Evolutionary conservation across 176 grass and related monocot genomes (phyloP), one percentile per base, ranked within the genome.

Genomic region (Eragrostis curvula): DNA sequence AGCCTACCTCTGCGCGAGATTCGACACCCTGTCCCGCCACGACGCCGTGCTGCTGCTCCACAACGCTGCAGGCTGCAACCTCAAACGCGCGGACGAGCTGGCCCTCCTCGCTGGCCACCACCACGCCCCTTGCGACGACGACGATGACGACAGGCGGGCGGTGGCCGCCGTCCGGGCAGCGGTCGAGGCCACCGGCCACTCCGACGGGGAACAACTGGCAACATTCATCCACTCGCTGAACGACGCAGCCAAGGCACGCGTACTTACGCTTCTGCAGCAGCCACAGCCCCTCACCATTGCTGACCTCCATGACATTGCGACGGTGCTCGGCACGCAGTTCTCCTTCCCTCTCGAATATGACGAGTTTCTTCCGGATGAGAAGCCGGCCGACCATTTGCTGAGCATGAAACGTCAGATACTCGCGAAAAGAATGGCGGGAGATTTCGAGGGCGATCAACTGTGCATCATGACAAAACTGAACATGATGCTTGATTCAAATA

Each of bases 401-500:
- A 13, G 12, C 59, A 6, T 12, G 2, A 0, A 14, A 28, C 24
- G 11, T 6, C 58, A 23, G 23, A 28, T 1, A 61, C 0, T 28
- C 1, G 24, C 28, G 12, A 11, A 28, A 28, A 12, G 1, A 27
- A 0, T 3, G 58, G 5, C 25, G 14, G 0, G 5, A 0, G 0
- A 6, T 5, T 28, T 13, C 12, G 24, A 61, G 24, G 5, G 14
- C 6, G 1, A 61, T 23, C 24, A 61, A 12, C 58, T 3, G 58
- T 0, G 2, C 58, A 28, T 61, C 58, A 61, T 28, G 24, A 14
- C 5, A 14, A 61, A 29, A 14, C 58, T 61, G 58, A 3, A 28
- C 2, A 24, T 3, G 4, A 61, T 61, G 0, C 58, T 29, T 36
- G 3, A 36, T 36, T 36, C 32, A 36, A 36, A 36, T 36, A 36